Base-by-base conservation (phyloP, 1,284 basidiomycete genomes). In the Gomphus bonarii region DNA sequence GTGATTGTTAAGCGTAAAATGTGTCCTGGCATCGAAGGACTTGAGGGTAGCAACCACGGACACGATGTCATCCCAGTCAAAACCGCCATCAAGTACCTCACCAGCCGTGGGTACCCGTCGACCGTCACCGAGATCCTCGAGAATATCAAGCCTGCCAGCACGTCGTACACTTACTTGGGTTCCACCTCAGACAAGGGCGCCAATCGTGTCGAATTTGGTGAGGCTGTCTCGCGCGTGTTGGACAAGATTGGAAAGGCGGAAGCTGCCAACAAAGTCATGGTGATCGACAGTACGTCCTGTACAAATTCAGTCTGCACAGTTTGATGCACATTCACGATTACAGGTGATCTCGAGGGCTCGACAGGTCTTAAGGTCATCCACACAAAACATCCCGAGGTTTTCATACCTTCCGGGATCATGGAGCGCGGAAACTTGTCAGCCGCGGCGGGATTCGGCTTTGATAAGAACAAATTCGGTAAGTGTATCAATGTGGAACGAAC, bases 311-410 rank as follows among this genome's bases (percentile, higher is more conserved):
- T 28, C 22, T 28, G 38, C 40, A 14, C 11, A 20, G 3, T 8
- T 28, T 11, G 28, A 42, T 10, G 36, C 38, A 40, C 31, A 55
- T 18, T 25, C 16, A 18, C n/a, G 38, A 25, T 4, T 58, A 16
- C 58, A 85, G 83, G 79, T 64, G 89, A 92, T 67, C 72, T 92
- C 49, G 88, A 91, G 73, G 89, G 89, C 31, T 92, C 89, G 0
- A 92, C 89, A 25, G 89, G 89, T 60, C 70, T 92, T 62, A 91
- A 88, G 71, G 81, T 77, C 51, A 92, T 92, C 62, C 89, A 91
- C 70, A 80, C 88, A 70, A 88, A 88, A 69, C 88, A 91, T 66
- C 90, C 89, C 2, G 88, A 91, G 66, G 86, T 91, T 22, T 92
- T 91, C 68, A 63, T 91, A 50, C 78, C 86, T 8, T 89, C 86